phyloP scores from a whole-genome alignment of 108 stramenopile species.

The Pseudonitzschia multiseries region DNA sequence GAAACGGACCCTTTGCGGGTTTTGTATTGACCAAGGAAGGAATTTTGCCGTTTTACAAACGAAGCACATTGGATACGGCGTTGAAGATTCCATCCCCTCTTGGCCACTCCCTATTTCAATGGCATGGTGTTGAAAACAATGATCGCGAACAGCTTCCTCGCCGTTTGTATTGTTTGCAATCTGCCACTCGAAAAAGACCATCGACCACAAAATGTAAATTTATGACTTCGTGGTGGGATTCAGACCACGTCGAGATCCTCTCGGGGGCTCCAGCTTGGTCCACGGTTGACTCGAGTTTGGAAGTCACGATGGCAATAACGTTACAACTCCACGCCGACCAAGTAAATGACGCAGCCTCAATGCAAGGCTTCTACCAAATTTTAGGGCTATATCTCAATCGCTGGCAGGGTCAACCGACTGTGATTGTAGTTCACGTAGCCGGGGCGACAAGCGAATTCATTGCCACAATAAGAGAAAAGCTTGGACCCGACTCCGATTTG shows the following conservation, averaged over 20 bases:
- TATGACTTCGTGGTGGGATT: slow-evolving; percentile 48
- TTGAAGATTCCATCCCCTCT: slow-evolving; percentile 39
- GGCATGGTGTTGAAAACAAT: slow-evolving; percentile 33
- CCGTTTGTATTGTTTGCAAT: slow-evolving; percentile 45
- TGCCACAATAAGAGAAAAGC: slow-evolving; percentile 17
- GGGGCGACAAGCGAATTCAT: slow-evolving; percentile 28
- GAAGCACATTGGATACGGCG: neutral
- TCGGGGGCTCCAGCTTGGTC: slow-evolving; percentile 52
- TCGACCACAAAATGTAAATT: slow-evolving; percentile 40
- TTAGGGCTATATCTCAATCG: slow-evolving; percentile 63
- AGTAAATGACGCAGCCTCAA: slow-evolving; percentile 39
- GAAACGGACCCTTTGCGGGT: slow-evolving; percentile 19
- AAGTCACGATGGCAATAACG: slow-evolving; percentile 77
- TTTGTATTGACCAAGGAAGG: slow-evolving; percentile 72
- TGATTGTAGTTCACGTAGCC: slow-evolving; percentile 66
- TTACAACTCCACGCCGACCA: slow-evolving; percentile 63
- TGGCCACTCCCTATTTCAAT: slow-evolving; percentile 28
- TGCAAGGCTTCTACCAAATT: slow-evolving; percentile 46
- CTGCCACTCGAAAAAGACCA: slow-evolving; percentile 31
- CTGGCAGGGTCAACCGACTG: slow-evolving; percentile 77
- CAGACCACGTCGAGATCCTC: slow-evolving; percentile 35
- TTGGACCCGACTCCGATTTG: slow-evolving; percentile 43
- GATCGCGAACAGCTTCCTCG: slow-evolving; percentile 45
- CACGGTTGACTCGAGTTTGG: slow-evolving; percentile 45
- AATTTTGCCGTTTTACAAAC: slow-evolving; percentile 49